These are phyloP conservation scores for Zygoascus tannicola DNA, from an alignment of 805 yeast genomes.

Conservation along the genomic window DNA sequence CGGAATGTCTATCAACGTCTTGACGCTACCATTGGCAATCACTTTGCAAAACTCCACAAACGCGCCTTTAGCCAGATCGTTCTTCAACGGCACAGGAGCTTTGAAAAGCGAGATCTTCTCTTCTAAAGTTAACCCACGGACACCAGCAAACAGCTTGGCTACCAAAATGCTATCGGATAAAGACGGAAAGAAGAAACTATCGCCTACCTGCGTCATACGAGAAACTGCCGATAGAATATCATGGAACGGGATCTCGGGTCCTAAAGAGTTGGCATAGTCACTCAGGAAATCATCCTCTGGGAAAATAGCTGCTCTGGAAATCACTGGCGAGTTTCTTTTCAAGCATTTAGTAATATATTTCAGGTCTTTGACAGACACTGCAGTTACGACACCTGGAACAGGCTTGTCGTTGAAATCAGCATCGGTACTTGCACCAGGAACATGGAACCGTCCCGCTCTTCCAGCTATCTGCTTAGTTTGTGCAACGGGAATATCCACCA, in stretches of 20 bases:
- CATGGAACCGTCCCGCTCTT: conserved; percentile 78
- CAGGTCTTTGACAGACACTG: conserved; percentile 39
- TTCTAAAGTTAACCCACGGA: conserved; percentile 38
- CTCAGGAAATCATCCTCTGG: conserved; percentile 70
- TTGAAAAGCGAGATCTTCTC: conserved; percentile 51
- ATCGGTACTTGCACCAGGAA: conserved; percentile 23
- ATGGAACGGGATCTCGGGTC: conserved; percentile 39
- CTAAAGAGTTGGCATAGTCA: conserved; percentile 52
- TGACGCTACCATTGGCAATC: conserved; percentile 46
- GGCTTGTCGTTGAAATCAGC: conserved; percentile 10
- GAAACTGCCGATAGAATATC: conserved; percentile 40
- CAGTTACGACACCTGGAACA: conserved; percentile 35
- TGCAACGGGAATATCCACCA: conserved; percentile 45
- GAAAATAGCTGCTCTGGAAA: conserved; percentile 63
- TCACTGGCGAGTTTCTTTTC: conserved; percentile 40
- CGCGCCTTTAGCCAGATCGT: conserved; percentile 33
- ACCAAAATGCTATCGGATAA: conserved; percentile 32
- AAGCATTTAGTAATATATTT: conserved; percentile 39
- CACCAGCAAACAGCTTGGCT: conserved; percentile 37
- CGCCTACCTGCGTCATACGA: conserved; percentile 28
- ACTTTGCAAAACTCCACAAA: conserved; percentile 41
- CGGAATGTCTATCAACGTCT: conserved; percentile 45
- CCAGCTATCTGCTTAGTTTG: conserved; percentile 91
- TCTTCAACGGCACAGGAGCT: conserved; percentile 48
- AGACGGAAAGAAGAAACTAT: conserved; percentile 32